Conservation (phyloP, 2,329 filamentous ascomycete genomes). For the Amphichorda felina region DNA sequence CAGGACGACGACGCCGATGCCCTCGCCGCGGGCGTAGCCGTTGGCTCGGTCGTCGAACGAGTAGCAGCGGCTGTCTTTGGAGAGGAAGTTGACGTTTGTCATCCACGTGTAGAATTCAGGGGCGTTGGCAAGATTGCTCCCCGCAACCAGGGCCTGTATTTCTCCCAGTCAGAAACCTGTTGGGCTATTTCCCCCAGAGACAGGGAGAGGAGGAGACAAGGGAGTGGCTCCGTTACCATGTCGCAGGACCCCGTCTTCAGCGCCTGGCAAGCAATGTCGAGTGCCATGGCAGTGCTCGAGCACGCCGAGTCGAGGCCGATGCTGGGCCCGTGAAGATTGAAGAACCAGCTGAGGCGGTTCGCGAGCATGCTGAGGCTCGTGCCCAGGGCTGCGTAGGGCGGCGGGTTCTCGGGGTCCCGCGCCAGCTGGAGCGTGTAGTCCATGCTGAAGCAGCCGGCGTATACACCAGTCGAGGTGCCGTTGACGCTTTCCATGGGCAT, state of each 20-base stretch:
- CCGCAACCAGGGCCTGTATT: conserved; percentile 19
- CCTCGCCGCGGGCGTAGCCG: conserved; percentile 52
- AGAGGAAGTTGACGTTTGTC: conserved; percentile 15
- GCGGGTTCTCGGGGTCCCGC: neutral
- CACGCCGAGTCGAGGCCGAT: conserved; percentile 23
- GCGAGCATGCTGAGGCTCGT: conserved; percentile 12
- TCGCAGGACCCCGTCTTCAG: conserved; percentile 15
- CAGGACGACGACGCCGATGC: conserved; percentile 39
- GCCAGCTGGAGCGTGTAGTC: conserved; percentile 1
- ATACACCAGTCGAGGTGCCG: conserved; percentile 36
- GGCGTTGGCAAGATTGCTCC: neutral
- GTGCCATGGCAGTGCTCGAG: conserved; percentile 19
- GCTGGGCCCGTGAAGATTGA: conserved; percentile 22
- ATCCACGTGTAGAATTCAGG: neutral
- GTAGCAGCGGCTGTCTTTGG: neutral
- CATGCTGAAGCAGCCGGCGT: conserved; percentile 29
- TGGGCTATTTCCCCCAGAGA: conserved; percentile 29
- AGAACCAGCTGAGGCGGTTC: conserved; percentile 23
- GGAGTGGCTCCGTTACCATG: too few species aligned
- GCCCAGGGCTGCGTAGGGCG: conserved; percentile 12
- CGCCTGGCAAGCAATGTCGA: conserved; percentile 13
- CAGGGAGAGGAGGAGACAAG: too few species aligned
- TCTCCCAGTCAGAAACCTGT: conserved; percentile 13
- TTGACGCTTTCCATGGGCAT: conserved; percentile 32
- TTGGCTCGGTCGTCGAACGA: conserved; percentile 11